Evolutionary conservation across 2,329 filamentous ascomycete genomes (phyloP).

Genomic region (Ophiostoma australiae): DNA sequence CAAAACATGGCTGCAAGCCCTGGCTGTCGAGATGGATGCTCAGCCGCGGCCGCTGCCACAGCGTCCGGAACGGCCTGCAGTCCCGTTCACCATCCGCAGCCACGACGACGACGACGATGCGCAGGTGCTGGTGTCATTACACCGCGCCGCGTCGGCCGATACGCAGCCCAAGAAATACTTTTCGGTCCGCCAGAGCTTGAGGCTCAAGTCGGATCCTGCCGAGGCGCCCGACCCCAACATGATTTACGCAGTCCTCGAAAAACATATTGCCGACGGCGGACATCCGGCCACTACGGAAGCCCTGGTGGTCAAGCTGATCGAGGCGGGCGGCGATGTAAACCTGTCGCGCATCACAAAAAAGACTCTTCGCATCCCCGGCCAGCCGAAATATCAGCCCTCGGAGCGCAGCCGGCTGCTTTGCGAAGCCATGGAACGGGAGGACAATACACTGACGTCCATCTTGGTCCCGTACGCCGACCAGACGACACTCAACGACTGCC

Average conservation of each 20-base stretch:
- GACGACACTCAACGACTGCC: not conserved
- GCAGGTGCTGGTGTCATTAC: not conserved
- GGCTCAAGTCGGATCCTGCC: not conserved
- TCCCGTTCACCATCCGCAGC: not conserved
- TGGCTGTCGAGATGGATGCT: not conserved
- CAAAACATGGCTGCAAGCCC: not conserved
- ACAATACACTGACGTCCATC: not conserved
- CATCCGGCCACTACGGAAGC: not conserved
- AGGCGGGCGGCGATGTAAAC: not conserved
- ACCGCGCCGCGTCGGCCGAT: not conserved
- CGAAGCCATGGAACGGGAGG: not conserved
- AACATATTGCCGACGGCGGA: constrained; percentile 1
- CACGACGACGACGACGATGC: not conserved
- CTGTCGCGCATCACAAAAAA: not conserved
- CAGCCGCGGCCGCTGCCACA: not conserved
- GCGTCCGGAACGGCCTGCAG: not conserved
- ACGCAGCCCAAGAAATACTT: not conserved
- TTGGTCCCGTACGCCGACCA: not conserved
- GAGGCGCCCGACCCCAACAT: not conserved
- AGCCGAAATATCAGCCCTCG: not conserved
- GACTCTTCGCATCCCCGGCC: not conserved
- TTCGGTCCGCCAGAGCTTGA: not conserved
- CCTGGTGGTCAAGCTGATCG: not conserved
- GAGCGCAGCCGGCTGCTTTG: not conserved
- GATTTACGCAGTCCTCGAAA: not conserved